Percentiles rank a stretch among this genome's conserved stretches.
Evolutionary conservation across 495 filamentous ascomycete species (phyloP).

Genomic region (Evernia prunastri): DNA sequence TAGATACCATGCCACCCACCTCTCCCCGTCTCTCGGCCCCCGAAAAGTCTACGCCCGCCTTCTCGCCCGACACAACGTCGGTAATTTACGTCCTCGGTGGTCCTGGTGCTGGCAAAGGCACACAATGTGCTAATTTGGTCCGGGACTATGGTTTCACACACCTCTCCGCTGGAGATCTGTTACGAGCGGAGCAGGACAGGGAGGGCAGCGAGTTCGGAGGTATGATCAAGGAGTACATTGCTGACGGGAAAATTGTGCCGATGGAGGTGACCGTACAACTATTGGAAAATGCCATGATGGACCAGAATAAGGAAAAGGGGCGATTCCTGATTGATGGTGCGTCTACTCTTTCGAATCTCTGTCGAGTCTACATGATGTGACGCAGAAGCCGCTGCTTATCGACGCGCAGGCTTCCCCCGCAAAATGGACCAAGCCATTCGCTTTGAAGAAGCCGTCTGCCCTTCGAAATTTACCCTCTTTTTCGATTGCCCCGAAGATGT

Average conservation of each 20-base stretch:
- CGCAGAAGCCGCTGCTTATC: neutral
- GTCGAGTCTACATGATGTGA: neutral
- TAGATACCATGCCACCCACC: conserved; percentile 37
- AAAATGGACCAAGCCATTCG: conserved; percentile 93
- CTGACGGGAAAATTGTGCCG: conserved; percentile 88
- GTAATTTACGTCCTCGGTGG: conserved; percentile 65
- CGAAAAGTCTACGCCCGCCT: conserved; percentile 58
- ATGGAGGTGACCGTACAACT: conserved; percentile 97
- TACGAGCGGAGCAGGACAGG: conserved; percentile 87
- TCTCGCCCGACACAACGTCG: conserved; percentile 70
- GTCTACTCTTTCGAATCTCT: neutral
- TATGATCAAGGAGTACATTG: conserved; percentile 85
- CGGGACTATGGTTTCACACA: conserved; percentile 87
- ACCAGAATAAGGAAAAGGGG: conserved; percentile 30
- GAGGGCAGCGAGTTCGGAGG: conserved; percentile 78
- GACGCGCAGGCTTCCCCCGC: conserved; percentile 67
- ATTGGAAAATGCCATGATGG: conserved; percentile 86
- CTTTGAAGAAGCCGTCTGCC: conserved; percentile 86
- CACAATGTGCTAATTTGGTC: conserved; percentile 83
- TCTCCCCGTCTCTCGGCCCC: conserved; percentile 44
- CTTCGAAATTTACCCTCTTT: conserved; percentile 77
- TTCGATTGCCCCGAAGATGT: conserved; percentile 83
- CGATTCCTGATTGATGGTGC: conserved; percentile 79
- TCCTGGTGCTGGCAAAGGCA: conserved; percentile 52
- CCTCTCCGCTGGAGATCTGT: conserved; percentile 85